Evolutionary conservation across 768 basidiomycete genomes (phyloP).

Genomic region (Leccinum variicolor): DNA sequence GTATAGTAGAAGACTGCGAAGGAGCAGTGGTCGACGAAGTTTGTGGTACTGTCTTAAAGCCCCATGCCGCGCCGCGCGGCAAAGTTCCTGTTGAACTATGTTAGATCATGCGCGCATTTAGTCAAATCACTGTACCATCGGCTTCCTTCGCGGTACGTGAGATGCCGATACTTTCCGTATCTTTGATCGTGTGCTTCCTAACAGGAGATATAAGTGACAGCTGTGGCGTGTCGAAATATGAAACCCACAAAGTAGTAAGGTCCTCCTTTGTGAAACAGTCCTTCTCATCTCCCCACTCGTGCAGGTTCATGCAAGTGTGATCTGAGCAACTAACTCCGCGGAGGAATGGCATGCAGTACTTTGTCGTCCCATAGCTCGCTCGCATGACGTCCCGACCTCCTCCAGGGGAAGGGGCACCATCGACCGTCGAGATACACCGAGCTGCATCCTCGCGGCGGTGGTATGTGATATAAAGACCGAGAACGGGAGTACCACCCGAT

Average conservation of each 20-base stretch:
- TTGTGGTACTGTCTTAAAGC: conserved; percentile 37
- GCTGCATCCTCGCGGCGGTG: conserved; percentile 93
- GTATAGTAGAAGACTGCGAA: conserved; percentile 21
- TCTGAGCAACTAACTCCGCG: conserved; percentile 82
- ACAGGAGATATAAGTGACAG: neutral
- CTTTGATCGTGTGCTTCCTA: conserved; percentile 92
- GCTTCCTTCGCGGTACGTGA: conserved; percentile 55
- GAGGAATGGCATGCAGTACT: conserved; percentile 96
- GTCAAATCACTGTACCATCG: conserved; percentile 42
- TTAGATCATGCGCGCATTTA: conserved; percentile 4
- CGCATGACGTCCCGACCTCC: conserved; percentile 87
- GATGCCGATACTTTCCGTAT: conserved; percentile 60
- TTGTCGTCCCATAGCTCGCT: conserved; percentile 93
- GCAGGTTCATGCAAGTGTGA: conserved; percentile 88
- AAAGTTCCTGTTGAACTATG: conserved; percentile 38
- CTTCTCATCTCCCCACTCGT: conserved; percentile 98
- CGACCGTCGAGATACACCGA: conserved; percentile 87
- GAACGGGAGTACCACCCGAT: conserved; percentile 67
- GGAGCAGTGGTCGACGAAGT: conserved; percentile 11
- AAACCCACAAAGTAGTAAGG: conserved; percentile 78
- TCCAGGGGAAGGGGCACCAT: conserved; percentile 87
- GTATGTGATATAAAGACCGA: conserved; percentile 97
- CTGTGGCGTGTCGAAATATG: conserved; percentile 4
- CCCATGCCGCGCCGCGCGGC: conserved; percentile 70
- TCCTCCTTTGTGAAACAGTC: conserved; percentile 98